Conservation (phyloP, 495 filamentous ascomycete genomes). For the Venustampulla echinocandica region DNA sequence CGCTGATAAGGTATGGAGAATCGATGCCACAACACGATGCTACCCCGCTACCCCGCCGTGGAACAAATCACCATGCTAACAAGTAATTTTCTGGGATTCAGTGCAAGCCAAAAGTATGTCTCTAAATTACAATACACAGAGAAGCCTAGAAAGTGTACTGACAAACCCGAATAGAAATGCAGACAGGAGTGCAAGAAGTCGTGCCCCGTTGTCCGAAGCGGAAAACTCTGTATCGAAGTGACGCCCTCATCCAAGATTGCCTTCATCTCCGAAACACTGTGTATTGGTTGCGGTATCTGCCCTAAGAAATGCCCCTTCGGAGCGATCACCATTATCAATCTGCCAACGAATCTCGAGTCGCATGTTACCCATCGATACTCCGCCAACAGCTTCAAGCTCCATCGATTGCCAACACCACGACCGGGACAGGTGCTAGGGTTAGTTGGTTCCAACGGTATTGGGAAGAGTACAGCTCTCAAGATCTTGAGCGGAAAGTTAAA, state of each 20-base stretch:
- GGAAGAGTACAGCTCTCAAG: slow-evolving; percentile 96
- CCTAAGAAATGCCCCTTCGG: slow-evolving; percentile 99
- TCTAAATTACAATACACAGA: neutral
- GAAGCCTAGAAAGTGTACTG: slow-evolving; percentile 3
- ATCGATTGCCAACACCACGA: slow-evolving; percentile 87
- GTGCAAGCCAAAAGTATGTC: slow-evolving; percentile 91
- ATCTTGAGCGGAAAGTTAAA: slow-evolving; percentile 97
- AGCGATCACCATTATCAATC: slow-evolving; percentile 98
- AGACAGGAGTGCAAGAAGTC: slow-evolving; percentile 99
- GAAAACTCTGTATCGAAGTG: slow-evolving; percentile 97
- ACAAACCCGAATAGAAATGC: slow-evolving; percentile 57
- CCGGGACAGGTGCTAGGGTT: slow-evolving; percentile 95
- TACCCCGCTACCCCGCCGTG: slow-evolving; percentile 24
- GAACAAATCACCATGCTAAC: slow-evolving; percentile 29
- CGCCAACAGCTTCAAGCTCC: slow-evolving; percentile 98
- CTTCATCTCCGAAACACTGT: slow-evolving; percentile 91
- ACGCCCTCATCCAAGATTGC: slow-evolving; percentile 83
- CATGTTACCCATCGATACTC: slow-evolving; percentile 98
- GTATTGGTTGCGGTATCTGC: slow-evolving; percentile 98
- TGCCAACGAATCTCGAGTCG: slow-evolving; percentile 95
- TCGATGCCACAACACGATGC: slow-evolving; percentile 5
- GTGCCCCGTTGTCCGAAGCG: slow-evolving; percentile 94
- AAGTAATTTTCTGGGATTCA: slow-evolving; percentile 28
- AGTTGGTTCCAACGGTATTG: slow-evolving; percentile 98
- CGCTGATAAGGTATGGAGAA: slow-evolving; percentile 74